A percentile compares a stretch with the other conserved stretches of the same genome.
These are phyloP conservation scores for Catharanthus roseus DNA, from an alignment of 257 asterid species.

Conservation along the genomic window DNA sequence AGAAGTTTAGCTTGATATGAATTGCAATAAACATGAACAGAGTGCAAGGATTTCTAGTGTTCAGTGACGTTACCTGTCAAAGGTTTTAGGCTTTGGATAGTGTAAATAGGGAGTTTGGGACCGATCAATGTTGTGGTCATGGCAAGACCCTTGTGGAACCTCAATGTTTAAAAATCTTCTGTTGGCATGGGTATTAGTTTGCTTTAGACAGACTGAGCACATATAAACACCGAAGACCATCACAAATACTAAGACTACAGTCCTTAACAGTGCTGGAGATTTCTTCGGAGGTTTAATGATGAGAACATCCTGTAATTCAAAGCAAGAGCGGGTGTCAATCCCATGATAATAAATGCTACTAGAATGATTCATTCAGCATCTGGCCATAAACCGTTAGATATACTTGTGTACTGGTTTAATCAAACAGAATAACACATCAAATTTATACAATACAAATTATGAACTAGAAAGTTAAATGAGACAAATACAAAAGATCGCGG, in stretches of 20 bases:
- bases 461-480: too few relatives aligned
- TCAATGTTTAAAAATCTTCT: conserved; percentile 29
- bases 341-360: not conserved
- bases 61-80: conserved; percentile 41
- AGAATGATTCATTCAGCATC: not conserved
- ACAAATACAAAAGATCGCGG: not conserved
- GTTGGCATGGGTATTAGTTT: conserved; percentile 33
- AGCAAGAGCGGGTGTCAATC: conserved; percentile 17
- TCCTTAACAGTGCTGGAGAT: conserved; percentile 59
- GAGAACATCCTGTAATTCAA: conserved; percentile 46
- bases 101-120: conserved; percentile 57
- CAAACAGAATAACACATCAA: not conserved
- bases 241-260: conserved; percentile 55
- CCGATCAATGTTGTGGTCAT: conserved; percentile 28
- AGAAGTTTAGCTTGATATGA: not conserved
- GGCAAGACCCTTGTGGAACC: conserved; percentile 33
- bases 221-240: conserved; percentile 69
- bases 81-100: conserved; percentile 79
- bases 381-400: not conserved
- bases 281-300: conserved; percentile 71
- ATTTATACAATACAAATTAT: not conserved
- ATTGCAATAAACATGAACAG: not conserved
- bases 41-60: not conserved
- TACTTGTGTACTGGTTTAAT: not conserved
- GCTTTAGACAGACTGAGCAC: conserved; percentile 68